These are phyloP conservation scores for Eutrema salsugineum DNA, from an alignment of 441 rosid genomes.

Conservation along the genomic window DNA sequence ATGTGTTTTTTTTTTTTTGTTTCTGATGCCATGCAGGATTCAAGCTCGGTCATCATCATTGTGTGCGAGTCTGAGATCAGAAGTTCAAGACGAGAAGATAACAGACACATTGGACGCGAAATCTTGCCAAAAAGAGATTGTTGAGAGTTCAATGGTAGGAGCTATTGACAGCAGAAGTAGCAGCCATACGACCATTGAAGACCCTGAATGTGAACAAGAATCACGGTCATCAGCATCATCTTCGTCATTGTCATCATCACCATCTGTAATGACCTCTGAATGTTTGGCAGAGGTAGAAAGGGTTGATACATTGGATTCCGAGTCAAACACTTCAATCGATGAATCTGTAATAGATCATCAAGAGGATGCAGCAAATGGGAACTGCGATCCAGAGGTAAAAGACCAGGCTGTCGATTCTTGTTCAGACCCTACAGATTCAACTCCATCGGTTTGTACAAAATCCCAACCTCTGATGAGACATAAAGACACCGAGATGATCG, in stretches of 20 bases:
- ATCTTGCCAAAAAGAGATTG: constrained; percentile 31
- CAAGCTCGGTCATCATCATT: constrained; percentile 58
- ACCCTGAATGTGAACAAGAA: constrained; percentile 16
- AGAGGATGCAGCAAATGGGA: constrained; percentile 3
- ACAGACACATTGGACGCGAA: constrained; percentile 23
- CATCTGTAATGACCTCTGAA: constrained; percentile 1
- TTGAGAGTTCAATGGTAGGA: constrained; percentile 26
- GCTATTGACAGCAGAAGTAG: constrained; percentile 4
- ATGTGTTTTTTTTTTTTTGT: background rate
- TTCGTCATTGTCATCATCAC: background rate
- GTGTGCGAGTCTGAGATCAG: constrained; percentile 36
- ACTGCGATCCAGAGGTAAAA: constrained; percentile 4
- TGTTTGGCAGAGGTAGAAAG: background rate
- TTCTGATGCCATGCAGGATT: constrained; percentile 41
- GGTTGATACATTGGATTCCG: background rate
- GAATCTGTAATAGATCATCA: constrained; percentile 5
- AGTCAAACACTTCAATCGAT: constrained; percentile 25
- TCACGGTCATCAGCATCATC: background rate
- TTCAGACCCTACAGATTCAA: background rate
- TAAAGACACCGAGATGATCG: constrained; percentile 14
- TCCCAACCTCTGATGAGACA: background rate
- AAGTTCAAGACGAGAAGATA: constrained; percentile 36
- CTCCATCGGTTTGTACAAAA: constrained; percentile 3
- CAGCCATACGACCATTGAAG: constrained; percentile 21
- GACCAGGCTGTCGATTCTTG: background rate